Evolutionary conservation across 2,329 filamentous ascomycete genomes (phyloP), one percentile per base, ranked within the genome.

Genomic region (Beauveria scarabaeidicola): DNA sequence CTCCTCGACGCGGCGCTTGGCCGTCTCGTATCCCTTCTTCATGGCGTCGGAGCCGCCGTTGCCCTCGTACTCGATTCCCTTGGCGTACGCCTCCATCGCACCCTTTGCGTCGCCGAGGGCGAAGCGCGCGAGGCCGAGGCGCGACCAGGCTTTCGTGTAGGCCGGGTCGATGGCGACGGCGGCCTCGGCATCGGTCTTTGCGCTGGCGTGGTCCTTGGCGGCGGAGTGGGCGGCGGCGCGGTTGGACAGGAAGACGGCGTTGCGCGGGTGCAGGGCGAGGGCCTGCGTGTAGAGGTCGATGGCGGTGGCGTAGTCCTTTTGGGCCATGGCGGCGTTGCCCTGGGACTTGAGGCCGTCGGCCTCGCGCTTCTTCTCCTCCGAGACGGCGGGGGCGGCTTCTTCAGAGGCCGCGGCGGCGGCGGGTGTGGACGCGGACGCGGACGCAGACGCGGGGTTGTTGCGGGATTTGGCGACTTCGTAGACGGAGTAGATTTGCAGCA

Each of bases 201-300:
- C 94, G 63, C 89, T 86, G 63, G 88, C 85, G 77, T 97, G 92
- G 75, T 96, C 87, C 67, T 86, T 84, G 63, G 85, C 85, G 23
- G 91, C 93, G 29, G 87, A 91, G 81, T 96, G 90, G 6, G 94
- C 94, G 51, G 94, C 94, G 11, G 94, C 94, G 66, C 94, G 91
- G 84, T 99, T 99, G 64, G 91, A 96, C 44, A 99, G 88, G 81
- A 94, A 99, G 75, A 99, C 94, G 43, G 92, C 90, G 77, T 99
- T 97, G 65, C 84, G 79, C 1, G 94, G 91, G 66, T 90, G 77
- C 57, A 97, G 79, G 59, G 84, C 81, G 27, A 99, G 85, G 4
- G 94, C 94, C 74, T 93, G 82, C 27, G 90, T 90, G 81, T 99
- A 99, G 66, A 89, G 80, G 67, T 90, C 86, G 71, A 97, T 91